Percentiles rank a stretch among this genome's conserved stretches.
Evolutionary conservation across 768 basidiomycete species (phyloP).

Genomic region (Jaapia argillacea): DNA sequence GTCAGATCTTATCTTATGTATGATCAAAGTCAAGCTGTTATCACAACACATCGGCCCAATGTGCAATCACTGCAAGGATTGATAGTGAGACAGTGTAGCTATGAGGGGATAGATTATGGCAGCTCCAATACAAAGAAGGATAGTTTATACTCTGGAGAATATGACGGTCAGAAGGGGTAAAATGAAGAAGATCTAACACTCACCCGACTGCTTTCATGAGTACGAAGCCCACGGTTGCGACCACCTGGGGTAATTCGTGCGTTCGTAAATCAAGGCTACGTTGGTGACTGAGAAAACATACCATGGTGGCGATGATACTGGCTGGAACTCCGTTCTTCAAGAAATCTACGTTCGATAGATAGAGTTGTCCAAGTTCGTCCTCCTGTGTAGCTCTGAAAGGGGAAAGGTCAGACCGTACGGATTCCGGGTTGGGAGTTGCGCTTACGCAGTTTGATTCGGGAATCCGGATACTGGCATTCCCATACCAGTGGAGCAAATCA

Average conservation of each 20-base stretch:
- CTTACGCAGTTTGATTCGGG: constrained; percentile 94
- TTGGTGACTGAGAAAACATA: no score
- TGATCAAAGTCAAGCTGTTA: no score
- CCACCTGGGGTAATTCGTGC: constrained; percentile 41
- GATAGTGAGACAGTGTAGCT: no score
- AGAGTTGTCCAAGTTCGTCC: constrained; percentile 86
- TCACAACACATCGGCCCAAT: no score
- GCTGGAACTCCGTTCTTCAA: constrained; percentile 91
- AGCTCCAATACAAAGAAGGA: no score
- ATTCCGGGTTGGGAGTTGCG: constrained; percentile 10
- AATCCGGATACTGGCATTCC: constrained; percentile 99
- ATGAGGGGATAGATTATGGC: no score
- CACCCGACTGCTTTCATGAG: constrained; percentile 69
- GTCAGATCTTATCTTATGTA: no score
- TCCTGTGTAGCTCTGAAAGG: constrained; percentile 76
- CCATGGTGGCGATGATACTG: constrained; percentile 80
- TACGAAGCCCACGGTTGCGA: constrained; percentile 76
- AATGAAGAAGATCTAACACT: constrained; percentile 13
- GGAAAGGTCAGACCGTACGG: neutral
- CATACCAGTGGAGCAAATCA: constrained; percentile 95
- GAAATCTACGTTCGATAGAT: constrained; percentile 81
- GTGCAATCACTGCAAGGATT: no score
- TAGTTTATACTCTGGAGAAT: neutral
- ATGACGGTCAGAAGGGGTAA: no score
- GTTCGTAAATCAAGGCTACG: no score